Conservation (phyloP, 257 asterid species). For the Ilex asprella region DNA sequence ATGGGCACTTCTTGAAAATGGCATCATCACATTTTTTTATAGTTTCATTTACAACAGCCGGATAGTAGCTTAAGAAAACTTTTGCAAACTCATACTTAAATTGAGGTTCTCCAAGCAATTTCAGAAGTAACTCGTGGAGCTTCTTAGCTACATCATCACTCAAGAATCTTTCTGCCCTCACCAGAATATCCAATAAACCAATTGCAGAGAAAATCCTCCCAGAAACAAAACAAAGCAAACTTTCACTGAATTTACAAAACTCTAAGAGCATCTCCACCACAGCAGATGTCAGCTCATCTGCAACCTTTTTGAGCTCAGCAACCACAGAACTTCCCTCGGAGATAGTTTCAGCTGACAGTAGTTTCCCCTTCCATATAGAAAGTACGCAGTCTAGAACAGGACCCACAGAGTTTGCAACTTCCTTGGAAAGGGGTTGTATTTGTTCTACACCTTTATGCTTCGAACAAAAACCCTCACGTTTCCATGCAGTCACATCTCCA, state of each 20-base stretch:
- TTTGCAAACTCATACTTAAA: slow-evolving; percentile 91
- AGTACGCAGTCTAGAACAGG: slow-evolving; percentile 76
- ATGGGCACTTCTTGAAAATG: slow-evolving; percentile 46
- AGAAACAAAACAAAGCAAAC: slow-evolving; percentile 87
- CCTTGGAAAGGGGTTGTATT: slow-evolving; percentile 74
- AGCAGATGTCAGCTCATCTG: slow-evolving; percentile 61
- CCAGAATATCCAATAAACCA: slow-evolving; percentile 68
- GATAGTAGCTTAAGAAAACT: slow-evolving; percentile 75
- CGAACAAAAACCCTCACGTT: slow-evolving; percentile 91
- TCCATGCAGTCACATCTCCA: slow-evolving; percentile 99
- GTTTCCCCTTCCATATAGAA: slow-evolving; percentile 58
- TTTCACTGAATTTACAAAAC: slow-evolving; percentile 74
- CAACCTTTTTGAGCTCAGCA: slow-evolving; percentile 31
- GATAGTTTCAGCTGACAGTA: slow-evolving; percentile 27
- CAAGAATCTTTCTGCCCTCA: slow-evolving; percentile 71
- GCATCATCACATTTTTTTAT: slow-evolving; percentile 48
- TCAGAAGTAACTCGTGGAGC: slow-evolving; percentile 83
- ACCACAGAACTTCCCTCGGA: slow-evolving; percentile 38
- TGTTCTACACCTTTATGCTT: slow-evolving; percentile 87
- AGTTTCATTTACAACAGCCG: slow-evolving; percentile 54
- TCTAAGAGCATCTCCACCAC: slow-evolving; percentile 78
- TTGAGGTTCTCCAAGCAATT: slow-evolving; percentile 81
- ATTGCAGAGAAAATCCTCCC: slow-evolving; percentile 53
- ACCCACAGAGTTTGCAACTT: slow-evolving; percentile 53
- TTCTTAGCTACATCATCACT: slow-evolving; percentile 36